Evolutionary conservation across 2,329 filamentous ascomycete species (phyloP).

Genomic region (Thielaviopsis populi): DNA sequence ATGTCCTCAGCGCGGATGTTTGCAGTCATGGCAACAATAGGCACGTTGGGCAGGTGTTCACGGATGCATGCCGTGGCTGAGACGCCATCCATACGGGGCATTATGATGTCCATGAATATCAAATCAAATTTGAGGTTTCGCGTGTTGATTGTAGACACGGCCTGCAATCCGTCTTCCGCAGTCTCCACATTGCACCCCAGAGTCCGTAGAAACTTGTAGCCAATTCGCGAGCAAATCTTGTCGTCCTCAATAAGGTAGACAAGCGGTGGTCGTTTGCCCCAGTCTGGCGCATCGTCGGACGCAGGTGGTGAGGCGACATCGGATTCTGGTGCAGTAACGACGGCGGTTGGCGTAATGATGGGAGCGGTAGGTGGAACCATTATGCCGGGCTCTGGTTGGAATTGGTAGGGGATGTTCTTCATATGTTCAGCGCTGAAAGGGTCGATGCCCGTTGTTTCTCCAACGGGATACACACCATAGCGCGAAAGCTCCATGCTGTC

Average conservation of each 20-base stretch:
- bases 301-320: slow-evolving; percentile 5
- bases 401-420: slow-evolving; percentile 79
- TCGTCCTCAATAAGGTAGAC: slow-evolving; percentile 85
- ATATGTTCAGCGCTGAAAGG: slow-evolving; percentile 91
- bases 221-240: slow-evolving; percentile 50
- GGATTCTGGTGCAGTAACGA: background rate
- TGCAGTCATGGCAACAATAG: slow-evolving; percentile 96
- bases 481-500: slow-evolving; percentile 41
- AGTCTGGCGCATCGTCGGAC: slow-evolving; percentile 25
- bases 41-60: slow-evolving; percentile 65
- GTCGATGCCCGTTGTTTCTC: slow-evolving; percentile 81
- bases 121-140: slow-evolving; percentile 42
- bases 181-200: slow-evolving; percentile 54
- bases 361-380: slow-evolving; percentile 4
- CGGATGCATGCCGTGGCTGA: slow-evolving; percentile 88
- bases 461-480: slow-evolving; percentile 76
- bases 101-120: slow-evolving; percentile 89
- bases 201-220: slow-evolving; percentile 49
- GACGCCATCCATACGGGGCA: slow-evolving; percentile 90
- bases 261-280: slow-evolving; percentile 51
- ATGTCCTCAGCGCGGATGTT: slow-evolving; percentile 96
- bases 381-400: slow-evolving; percentile 22
- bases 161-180: slow-evolving; percentile 75
- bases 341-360: background rate
- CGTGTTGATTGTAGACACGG: slow-evolving; percentile 64